Evolutionary conservation across 2,329 filamentous ascomycete species (phyloP), one percentile per base, ranked within the genome.

Genomic region (Trichoderma lentiforme): DNA sequence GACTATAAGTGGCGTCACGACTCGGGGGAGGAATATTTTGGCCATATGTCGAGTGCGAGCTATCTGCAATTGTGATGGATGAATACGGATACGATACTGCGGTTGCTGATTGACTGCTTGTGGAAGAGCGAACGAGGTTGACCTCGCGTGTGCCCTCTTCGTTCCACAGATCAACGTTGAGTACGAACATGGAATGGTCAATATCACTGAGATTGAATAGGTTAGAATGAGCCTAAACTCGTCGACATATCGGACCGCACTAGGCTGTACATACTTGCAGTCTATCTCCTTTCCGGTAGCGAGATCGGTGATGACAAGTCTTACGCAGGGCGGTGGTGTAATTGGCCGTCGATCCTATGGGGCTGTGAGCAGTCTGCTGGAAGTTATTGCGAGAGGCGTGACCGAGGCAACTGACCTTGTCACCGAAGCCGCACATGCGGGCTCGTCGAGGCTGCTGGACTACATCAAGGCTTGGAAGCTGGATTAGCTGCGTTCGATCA

Each of bases 381-480:
- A 56, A 21, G n/a, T 57, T 24, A 11, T n/a, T 61, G 56, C 18
- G 8, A 9, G 39, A n/a, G 12, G 57, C 30, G 21, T 32, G n/a
- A 61, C 34, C 63, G 24, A 72, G 71, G 77, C 71, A 83, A 96
- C 93, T 71, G 83, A 96, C 93, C 88, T 98, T 99, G 85, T 99
- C 96, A 74, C 96, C 96, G 83, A 98, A 99, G 8, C 96, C 96
- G 84, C 96, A 99, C 96, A 98, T 98, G 73, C 96, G 93, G 75
- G 96, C 96, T 77, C 96, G 90, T 77, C 93, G 88, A 65, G 96
- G 96, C 81, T 98, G 94, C 84, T 99, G 96, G 75, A 93, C 90
- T 73, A 98, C 93, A 75, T 91, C 86, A 65, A 97, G 87, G 73
- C 90, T 92, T 75, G 70, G 36, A 43, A 43, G 18, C 14, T 53